phyloP scores from a whole-genome alignment of 2,329 filamentous ascomycete genomes.

The Clarireedia hainanense region DNA sequence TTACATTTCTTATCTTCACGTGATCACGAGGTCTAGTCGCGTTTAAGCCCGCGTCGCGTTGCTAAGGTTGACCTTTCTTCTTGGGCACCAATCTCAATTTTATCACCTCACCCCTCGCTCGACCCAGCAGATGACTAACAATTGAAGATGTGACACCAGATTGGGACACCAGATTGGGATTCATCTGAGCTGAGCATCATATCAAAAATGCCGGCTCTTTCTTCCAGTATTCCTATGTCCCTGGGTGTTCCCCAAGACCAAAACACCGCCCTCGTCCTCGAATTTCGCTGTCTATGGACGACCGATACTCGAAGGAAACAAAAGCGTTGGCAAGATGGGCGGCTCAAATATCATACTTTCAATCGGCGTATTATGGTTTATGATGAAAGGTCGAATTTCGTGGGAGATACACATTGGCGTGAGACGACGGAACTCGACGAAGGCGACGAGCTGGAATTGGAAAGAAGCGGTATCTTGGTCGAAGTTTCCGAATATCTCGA shows the following conservation, averaged over 20 bases:
- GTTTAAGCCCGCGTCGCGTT: too few species aligned
- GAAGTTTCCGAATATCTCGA: constrained; percentile 73
- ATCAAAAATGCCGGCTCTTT: constrained; percentile 10
- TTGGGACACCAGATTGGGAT: too few species aligned
- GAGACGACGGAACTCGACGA: constrained; percentile 61
- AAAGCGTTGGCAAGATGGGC: constrained; percentile 91
- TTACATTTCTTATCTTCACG: too few species aligned
- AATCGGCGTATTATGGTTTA: constrained; percentile 89
- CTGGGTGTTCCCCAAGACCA: constrained; percentile 23
- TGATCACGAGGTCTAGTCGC: too few species aligned
- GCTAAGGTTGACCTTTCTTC: too few species aligned
- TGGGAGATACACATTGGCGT: constrained; percentile 80
- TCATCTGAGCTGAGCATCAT: background rate
- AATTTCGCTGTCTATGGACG: constrained; percentile 81
- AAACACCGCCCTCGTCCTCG: constrained; percentile 66
- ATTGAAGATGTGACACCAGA: too few species aligned
- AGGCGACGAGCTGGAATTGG: constrained; percentile 74
- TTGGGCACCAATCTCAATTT: too few species aligned
- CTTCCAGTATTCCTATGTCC: constrained; percentile 11
- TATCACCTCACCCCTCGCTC: too few species aligned
- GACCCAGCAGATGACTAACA: background rate
- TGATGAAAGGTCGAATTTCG: constrained; percentile 68
- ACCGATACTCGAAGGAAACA: constrained; percentile 78
- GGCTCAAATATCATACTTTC: constrained; percentile 80
- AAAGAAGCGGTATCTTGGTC: constrained; percentile 67